Evolutionary conservation across 225 moss, liverwort and hornwort genomes (phyloP).

Genomic region (Marchantia polymorpha): DNA sequence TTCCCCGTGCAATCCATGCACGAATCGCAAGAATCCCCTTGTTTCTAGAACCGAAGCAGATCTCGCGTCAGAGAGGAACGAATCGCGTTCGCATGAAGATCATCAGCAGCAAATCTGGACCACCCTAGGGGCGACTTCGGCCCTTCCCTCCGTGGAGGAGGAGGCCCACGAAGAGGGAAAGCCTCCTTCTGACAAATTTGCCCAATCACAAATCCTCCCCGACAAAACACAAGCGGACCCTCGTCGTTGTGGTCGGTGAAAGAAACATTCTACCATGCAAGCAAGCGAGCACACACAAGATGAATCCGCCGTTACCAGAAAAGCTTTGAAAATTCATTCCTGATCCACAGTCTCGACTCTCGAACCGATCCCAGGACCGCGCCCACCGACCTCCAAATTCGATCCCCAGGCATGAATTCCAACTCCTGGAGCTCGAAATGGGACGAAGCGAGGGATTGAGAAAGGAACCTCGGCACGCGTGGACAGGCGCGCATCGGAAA

Average conservation of each 20-base stretch:
- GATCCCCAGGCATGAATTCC: neutral
- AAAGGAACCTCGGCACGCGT: constrained; percentile 3
- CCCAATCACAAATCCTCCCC: neutral
- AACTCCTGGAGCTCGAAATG: neutral
- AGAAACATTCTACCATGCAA: neutral
- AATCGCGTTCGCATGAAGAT: neutral
- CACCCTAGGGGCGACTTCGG: neutral
- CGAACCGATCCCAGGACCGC: too few relatives aligned
- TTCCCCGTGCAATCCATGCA: too few relatives aligned
- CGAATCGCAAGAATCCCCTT: too few relatives aligned
- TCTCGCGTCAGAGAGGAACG: neutral
- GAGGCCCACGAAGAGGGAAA: neutral
- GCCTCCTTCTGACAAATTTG: neutral
- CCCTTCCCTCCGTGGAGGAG: neutral
- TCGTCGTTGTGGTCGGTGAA: neutral
- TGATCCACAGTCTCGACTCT: too few relatives aligned
- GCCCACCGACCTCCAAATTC: neutral
- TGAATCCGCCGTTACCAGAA: neutral
- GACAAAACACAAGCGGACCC: neutral
- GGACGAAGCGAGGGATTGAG: neutral
- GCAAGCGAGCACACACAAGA: neutral
- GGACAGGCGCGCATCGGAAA: constrained; percentile 18
- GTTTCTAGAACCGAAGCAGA: too few relatives aligned
- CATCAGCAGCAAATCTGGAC: neutral
- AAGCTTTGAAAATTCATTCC: neutral